Percentiles rank a stretch among this genome's conserved stretches.
Conservation (phyloP, 306 rosid genomes). For the Fragaria vesca region DNA sequence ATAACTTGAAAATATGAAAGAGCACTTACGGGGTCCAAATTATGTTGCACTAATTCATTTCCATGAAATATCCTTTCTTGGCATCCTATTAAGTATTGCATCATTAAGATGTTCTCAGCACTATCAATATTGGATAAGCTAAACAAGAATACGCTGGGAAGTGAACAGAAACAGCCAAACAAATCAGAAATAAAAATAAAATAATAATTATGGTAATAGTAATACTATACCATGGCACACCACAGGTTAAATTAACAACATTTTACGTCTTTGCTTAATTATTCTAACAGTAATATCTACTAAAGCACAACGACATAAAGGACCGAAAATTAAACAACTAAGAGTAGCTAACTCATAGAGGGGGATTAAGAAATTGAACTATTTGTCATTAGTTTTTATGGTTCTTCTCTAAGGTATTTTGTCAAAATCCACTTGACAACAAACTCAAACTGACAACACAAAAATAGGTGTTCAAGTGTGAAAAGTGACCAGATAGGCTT, state of each 20-base stretch:
- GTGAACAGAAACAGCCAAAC: too few species aligned
- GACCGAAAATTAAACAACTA: background rate
- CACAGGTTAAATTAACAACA: background rate
- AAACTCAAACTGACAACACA: background rate
- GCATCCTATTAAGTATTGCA: too few species aligned
- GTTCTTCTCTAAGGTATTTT: background rate
- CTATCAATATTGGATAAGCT: too few species aligned
- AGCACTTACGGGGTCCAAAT: too few species aligned
- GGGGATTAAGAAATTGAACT: slow-evolving; percentile 1
- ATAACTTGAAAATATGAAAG: too few species aligned
- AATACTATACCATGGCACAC: background rate
- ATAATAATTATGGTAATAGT: too few species aligned
- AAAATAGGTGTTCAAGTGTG: background rate
- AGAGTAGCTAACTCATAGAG: background rate
- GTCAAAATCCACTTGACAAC: background rate
- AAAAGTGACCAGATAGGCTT: background rate
- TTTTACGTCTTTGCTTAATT: background rate
- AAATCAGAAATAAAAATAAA: too few species aligned
- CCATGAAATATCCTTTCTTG: too few species aligned
- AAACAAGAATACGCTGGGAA: too few species aligned
- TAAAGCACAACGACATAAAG: background rate
- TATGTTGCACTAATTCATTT: too few species aligned
- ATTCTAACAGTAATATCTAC: background rate
- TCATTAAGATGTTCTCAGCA: too few species aligned
- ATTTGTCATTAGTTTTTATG: background rate